phyloP scores from a whole-genome alignment of 2,329 filamentous ascomycete species.

The Diplodia seriata region DNA sequence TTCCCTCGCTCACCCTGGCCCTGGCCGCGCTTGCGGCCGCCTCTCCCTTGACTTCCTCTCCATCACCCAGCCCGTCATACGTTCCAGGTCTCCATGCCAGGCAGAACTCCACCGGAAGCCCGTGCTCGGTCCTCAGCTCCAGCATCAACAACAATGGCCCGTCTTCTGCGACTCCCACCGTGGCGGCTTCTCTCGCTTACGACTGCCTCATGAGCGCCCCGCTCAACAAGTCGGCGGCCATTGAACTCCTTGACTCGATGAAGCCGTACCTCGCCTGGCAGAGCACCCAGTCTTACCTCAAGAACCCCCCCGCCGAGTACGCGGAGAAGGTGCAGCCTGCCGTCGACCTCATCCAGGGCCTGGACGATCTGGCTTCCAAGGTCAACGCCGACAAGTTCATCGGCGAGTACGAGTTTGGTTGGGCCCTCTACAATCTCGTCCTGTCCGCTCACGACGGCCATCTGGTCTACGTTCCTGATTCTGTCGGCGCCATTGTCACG shows the following conservation, averaged over 20 bases:
- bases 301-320: slow-evolving; percentile 56
- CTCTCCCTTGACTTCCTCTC: slow-evolving; percentile 14
- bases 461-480: slow-evolving; percentile 63
- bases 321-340: slow-evolving; percentile 53
- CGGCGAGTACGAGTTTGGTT: slow-evolving; percentile 53
- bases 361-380: slow-evolving; percentile 50
- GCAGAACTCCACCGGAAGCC: slow-evolving; percentile 17
- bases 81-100: background rate
- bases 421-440: slow-evolving; percentile 59
- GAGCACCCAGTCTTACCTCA: slow-evolving; percentile 53
- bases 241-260: slow-evolving; percentile 52
- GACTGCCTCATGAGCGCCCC: slow-evolving; percentile 56
- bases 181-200: slow-evolving; percentile 54
- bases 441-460: slow-evolving; percentile 69
- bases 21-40: slow-evolving; percentile 21
- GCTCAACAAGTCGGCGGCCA: slow-evolving; percentile 52
- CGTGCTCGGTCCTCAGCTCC: slow-evolving; percentile 31
- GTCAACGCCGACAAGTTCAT: slow-evolving; percentile 46
- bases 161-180: slow-evolving; percentile 43
- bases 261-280: slow-evolving; percentile 57
- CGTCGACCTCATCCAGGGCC: slow-evolving; percentile 51
- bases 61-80: background rate
- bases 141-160: slow-evolving; percentile 10
- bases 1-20: slow-evolving; percentile 18
- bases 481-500: slow-evolving; percentile 59